Evolutionary conservation across 2,329 filamentous ascomycete species (phyloP).

Genomic region (Fusarium euwallaceae): DNA sequence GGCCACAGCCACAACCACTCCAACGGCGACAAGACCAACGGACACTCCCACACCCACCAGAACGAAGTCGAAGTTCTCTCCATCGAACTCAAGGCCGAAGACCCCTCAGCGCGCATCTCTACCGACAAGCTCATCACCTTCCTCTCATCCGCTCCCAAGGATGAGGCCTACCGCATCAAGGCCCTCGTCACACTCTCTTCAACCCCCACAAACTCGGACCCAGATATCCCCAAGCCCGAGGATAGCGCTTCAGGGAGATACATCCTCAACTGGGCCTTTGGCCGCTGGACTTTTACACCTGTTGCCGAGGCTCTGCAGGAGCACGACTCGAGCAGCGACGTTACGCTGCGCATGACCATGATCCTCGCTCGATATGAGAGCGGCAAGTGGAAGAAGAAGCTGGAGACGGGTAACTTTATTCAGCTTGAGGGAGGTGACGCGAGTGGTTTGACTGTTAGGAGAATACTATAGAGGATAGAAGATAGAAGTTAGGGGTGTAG

Average conservation of each 20-base stretch:
- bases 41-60: slow-evolving; percentile 70
- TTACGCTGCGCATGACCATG: slow-evolving; percentile 78
- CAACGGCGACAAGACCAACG: slow-evolving; percentile 52
- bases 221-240: slow-evolving; percentile 55
- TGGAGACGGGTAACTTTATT: slow-evolving; percentile 70
- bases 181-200: slow-evolving; percentile 67
- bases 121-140: slow-evolving; percentile 75
- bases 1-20: slow-evolving; percentile 54
- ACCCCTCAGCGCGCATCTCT: slow-evolving; percentile 59
- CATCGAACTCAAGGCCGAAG: slow-evolving; percentile 71
- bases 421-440: slow-evolving; percentile 61
- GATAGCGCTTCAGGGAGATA: slow-evolving; percentile 67
- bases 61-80: slow-evolving; percentile 94
- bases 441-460: slow-evolving; percentile 66
- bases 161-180: slow-evolving; percentile 97
- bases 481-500: slow-evolving; percentile 21
- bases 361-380: slow-evolving; percentile 81
- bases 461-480: slow-evolving; percentile 56
- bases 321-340: slow-evolving; percentile 68
- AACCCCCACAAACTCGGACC: slow-evolving; percentile 64
- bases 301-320: slow-evolving; percentile 58
- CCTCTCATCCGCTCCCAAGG: slow-evolving; percentile 82
- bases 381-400: slow-evolving; percentile 80
- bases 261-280: slow-evolving; percentile 98
- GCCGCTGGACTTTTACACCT: slow-evolving; percentile 90